These are phyloP conservation scores for Oryza longistaminata DNA, from an alignment of 176 grass and related monocot genomes.

Conservation along the genomic window DNA sequence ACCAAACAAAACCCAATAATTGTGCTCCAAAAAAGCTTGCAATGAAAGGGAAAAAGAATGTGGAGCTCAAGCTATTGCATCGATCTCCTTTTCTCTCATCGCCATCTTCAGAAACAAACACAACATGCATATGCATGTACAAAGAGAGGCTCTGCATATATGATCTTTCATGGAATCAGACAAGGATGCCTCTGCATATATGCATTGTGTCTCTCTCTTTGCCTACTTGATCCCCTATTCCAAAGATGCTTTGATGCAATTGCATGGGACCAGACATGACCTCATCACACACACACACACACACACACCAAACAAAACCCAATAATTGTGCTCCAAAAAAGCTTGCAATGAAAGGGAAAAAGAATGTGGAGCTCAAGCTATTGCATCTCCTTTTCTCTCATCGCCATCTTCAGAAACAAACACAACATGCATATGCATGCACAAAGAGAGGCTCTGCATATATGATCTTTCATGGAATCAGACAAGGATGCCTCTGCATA, in stretches of 20 bases:
- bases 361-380: neutral
- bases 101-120: constrained; percentile 7
- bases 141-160: neutral
- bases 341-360: neutral
- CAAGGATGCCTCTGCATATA: constrained; percentile 23
- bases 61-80: neutral
- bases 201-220: neutral
- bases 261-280: too few species aligned
- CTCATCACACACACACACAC: neutral
- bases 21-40: constrained; percentile 13
- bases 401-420: neutral
- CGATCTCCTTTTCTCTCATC: neutral
- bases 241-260: too few species aligned
- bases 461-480: neutral
- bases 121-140: neutral
- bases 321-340: constrained; percentile 36
- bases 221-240: neutral
- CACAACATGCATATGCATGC: neutral
- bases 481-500: constrained; percentile 31
- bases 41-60: constrained; percentile 3
- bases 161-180: constrained; percentile 4
- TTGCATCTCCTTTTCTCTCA: neutral
- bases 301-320: neutral
- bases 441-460: neutral
- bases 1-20: constrained; percentile 24